Evolutionary conservation across 345 rosid genomes (phyloP).

Genomic region (Eucalyptus pauciflora): DNA sequence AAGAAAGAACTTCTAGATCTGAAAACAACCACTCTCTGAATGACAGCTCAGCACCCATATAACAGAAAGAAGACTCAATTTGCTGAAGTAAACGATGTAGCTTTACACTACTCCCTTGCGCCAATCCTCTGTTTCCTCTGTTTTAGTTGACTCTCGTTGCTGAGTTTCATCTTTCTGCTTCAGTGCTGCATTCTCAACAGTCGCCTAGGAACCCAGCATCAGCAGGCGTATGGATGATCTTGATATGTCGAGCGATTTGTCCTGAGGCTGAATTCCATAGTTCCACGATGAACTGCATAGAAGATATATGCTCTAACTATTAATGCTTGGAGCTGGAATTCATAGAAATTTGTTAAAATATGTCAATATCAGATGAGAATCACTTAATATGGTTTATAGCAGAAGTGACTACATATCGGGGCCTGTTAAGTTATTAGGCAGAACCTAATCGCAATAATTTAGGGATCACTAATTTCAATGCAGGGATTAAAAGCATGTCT

Average conservation of each 20-base stretch:
- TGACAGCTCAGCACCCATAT: too few species aligned
- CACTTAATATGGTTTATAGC: background rate
- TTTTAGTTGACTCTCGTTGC: too few species aligned
- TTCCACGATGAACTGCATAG: background rate
- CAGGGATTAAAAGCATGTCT: background rate
- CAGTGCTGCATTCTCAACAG: too few species aligned
- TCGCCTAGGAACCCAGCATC: slow-evolving; percentile 40
- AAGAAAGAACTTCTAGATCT: too few species aligned
- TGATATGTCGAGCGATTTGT: background rate
- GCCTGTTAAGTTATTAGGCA: background rate
- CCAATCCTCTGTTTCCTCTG: too few species aligned
- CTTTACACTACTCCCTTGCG: too few species aligned
- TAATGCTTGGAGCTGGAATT: background rate
- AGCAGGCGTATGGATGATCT: slow-evolving; percentile 7
- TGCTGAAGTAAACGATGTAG: too few species aligned
- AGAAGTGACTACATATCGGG: background rate
- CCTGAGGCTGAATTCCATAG: background rate
- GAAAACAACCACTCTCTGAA: too few species aligned
- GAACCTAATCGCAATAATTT: background rate
- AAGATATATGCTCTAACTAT: background rate
- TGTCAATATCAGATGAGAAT: background rate
- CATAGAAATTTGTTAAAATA: background rate
- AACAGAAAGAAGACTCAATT: too few species aligned
- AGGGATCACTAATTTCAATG: background rate
- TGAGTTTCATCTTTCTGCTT: too few species aligned